Conservation (phyloP, 805 yeast species). For the Nakazawaea molendinolei region DNA sequence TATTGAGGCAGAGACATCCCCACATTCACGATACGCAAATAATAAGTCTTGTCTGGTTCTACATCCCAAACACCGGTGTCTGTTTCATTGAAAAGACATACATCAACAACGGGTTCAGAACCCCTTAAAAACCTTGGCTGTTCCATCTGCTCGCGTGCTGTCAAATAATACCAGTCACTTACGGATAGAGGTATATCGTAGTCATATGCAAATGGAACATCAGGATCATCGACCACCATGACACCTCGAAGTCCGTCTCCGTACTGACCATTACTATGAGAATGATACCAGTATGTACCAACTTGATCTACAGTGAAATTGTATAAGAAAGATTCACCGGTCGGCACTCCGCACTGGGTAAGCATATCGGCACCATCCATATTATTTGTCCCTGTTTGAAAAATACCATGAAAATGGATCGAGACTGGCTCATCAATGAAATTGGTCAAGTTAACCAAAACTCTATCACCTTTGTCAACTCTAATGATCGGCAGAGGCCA, state of each 20-base stretch:
- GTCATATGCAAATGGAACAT: constrained; percentile 30
- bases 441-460: constrained; percentile 30
- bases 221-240: constrained; percentile 32
- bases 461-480: constrained; percentile 33
- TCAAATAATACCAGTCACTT: constrained; percentile 42
- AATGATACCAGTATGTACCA: constrained; percentile 39
- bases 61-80: constrained; percentile 35
- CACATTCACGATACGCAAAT: constrained; percentile 41
- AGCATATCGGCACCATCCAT: constrained; percentile 42
- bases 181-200: constrained; percentile 36
- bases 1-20: constrained; percentile 55
- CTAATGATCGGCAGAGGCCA: constrained; percentile 38
- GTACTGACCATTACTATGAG: constrained; percentile 37
- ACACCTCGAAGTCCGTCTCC: constrained; percentile 39
- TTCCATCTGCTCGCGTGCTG: constrained; percentile 28
- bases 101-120: constrained; percentile 43
- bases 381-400: constrained; percentile 27
- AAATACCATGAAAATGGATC: constrained; percentile 40
- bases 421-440: constrained; percentile 29
- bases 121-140: constrained; percentile 35
- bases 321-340: constrained; percentile 31
- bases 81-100: constrained; percentile 40
- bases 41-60: constrained; percentile 36
- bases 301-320: constrained; percentile 33
- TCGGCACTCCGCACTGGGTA: constrained; percentile 39